Evolutionary conservation across 2,329 filamentous ascomycete species (phyloP).

Genomic region (Thelonectria olida): DNA sequence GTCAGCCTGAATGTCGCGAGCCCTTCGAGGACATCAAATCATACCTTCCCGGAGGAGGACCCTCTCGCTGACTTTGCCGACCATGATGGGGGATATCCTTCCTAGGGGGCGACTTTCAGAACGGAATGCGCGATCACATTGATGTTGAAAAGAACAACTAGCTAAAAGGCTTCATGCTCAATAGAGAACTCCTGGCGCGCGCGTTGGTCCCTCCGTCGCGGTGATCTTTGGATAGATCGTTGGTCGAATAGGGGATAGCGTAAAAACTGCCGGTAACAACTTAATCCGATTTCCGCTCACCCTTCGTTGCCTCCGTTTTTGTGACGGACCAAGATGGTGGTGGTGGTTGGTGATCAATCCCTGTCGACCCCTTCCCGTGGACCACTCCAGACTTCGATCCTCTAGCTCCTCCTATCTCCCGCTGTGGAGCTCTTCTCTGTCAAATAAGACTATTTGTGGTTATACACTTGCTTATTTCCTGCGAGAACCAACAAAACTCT

Average conservation of each 20-base stretch:
- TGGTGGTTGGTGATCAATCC: background rate
- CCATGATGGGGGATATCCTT: conserved; percentile 54
- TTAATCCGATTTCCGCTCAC: conserved; percentile 32
- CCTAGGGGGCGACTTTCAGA: conserved; percentile 20
- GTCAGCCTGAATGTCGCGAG: conserved; percentile 37
- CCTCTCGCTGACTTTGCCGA: conserved; percentile 72
- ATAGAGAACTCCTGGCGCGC: conserved; percentile 41
- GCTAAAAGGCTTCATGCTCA: conserved; percentile 30
- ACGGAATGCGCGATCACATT: conserved; percentile 34
- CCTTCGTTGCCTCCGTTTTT: no score
- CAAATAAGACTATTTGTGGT: no score
- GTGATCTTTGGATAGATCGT: conserved; percentile 23
- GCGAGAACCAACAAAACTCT: background rate
- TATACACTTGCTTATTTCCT: background rate
- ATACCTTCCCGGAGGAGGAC: conserved; percentile 70
- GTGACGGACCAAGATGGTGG: background rate
- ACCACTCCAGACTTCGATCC: background rate
- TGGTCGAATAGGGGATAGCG: conserved; percentile 31
- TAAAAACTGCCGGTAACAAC: background rate
- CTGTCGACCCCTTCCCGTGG: conserved; percentile 11
- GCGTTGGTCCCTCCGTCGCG: conserved; percentile 32
- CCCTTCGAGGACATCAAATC: conserved; percentile 18
- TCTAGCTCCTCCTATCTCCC: background rate
- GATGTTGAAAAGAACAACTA: conserved; percentile 27
- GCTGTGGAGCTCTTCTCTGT: background rate